phyloP scores from a whole-genome alignment of 139 green algal genomes.

The Micromonas pusilla region DNA sequence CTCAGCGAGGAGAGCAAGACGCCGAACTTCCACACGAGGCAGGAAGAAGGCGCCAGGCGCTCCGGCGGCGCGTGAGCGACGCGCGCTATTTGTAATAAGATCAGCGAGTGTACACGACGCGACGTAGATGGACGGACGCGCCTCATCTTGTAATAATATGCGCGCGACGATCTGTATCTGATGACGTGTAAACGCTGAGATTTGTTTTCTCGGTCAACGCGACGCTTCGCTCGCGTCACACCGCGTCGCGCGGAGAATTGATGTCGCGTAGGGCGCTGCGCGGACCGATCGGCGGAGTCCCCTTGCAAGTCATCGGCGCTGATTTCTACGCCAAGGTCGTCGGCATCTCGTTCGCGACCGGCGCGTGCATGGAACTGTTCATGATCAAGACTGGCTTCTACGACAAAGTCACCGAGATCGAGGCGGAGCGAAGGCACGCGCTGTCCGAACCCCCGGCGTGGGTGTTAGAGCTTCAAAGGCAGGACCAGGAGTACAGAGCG shows the following conservation, averaged over 20 bases:
- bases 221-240: no score
- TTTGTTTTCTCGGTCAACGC: no score
- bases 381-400: slow-evolving; percentile 90
- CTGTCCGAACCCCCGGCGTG: neutral
- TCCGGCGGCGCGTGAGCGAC: neutral
- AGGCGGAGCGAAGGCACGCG: slow-evolving; percentile 29
- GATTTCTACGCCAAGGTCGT: slow-evolving; percentile 21
- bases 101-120: no score
- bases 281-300: no score
- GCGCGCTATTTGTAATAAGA: neutral
- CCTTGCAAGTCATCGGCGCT: neutral
- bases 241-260: no score
- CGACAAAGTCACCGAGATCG: slow-evolving; percentile 39
- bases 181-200: no score
- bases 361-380: slow-evolving; percentile 75
- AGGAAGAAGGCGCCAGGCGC: neutral
- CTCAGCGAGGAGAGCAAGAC: neutral
- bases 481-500: no score
- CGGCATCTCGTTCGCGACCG: slow-evolving; percentile 39
- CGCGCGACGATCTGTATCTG: no score
- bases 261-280: neutral
- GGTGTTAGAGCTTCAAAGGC: neutral
- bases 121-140: no score
- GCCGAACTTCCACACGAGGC: slow-evolving; percentile 16
- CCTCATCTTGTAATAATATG: no score